Base-by-base conservation (phyloP, 768 basidiomycete genomes). In the Termitomyces sp. region DNA sequence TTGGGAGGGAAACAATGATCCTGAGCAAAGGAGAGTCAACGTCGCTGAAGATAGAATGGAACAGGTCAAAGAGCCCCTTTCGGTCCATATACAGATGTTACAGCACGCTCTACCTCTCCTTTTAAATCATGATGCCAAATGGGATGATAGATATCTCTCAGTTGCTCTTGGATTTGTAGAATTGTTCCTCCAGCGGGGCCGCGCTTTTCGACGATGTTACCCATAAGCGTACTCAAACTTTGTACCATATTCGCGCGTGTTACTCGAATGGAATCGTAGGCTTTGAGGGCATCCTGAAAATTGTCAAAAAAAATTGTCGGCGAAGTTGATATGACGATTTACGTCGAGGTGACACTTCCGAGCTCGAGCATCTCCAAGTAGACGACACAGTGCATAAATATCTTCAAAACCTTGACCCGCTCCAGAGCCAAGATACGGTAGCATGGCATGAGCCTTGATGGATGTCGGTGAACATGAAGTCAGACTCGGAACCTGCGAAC, bases 401-500 rank as follows among this genome's bases (percentile, higher is more conserved):
- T 85, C 84, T 61, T 85, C 84, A 32, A 85, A 74, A 1, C 81
- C 84, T 67, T 85, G 84, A 12, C 83, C 80, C 4, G 79, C 81
- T 1, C 84, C 84, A 0, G 82, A 76, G 2, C 82, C 83, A 6
- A 85, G 68, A 67, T 85, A 82, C 0, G 85, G 83, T 32, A 76
- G 61, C 83, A 85, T 85, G 0, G 71, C 81, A 63, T 86, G 84
- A 7, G 84, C 83, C 78, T 79, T n/a, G 31, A 5, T 56, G 62
- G 36, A n/a, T n/a, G n/a, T n/a, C 16, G 10, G 36, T 48, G 46
- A 54, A 47, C 22, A 49, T 14, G 46, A 6, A 34, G 9, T 4
- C 31, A 6, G 43, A 53, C 12, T 24, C 22, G 41, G 50, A 31
- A 72, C 74, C 50, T 58, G 78, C 78, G 52, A 29, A 72, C 74